Percentiles rank a stretch among this genome's conserved stretches.
Evolutionary conservation across 176 grass and related monocot species (phyloP).

Genomic region (Bonia amplexicaulis): DNA sequence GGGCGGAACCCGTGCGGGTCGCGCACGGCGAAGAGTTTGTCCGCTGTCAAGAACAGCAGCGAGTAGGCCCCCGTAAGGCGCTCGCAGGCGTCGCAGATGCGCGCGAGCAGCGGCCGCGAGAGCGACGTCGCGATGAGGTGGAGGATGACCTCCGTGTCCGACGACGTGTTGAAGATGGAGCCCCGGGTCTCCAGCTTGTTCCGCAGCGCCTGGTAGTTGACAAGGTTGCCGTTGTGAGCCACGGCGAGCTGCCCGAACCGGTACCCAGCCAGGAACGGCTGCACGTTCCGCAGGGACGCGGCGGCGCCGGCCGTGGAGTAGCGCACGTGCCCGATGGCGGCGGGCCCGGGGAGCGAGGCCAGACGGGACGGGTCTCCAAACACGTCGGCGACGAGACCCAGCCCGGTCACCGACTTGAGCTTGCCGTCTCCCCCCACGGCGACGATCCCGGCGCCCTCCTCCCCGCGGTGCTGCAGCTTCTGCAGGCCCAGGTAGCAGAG

Average conservation of each 20-base stretch:
- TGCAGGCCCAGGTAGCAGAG: slow-evolving; percentile 65
- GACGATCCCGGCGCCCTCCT: slow-evolving; percentile 73
- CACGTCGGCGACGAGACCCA: slow-evolving; percentile 77
- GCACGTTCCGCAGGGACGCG: slow-evolving; percentile 57
- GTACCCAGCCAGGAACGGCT: slow-evolving; percentile 88
- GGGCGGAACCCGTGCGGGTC: slow-evolving; percentile 77
- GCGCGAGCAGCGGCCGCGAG: slow-evolving; percentile 53
- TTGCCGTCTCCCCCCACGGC: slow-evolving; percentile 31
- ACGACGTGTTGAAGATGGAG: slow-evolving; percentile 67
- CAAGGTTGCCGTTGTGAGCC: slow-evolving; percentile 83
- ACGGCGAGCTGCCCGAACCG: slow-evolving; percentile 78
- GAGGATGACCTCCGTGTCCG: slow-evolving; percentile 75
- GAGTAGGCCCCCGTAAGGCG: slow-evolving; percentile 58
- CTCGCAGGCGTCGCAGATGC: slow-evolving; percentile 57
- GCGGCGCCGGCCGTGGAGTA: slow-evolving; percentile 73
- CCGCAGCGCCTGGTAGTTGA: slow-evolving; percentile 57
- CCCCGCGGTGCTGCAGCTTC: slow-evolving; percentile 76
- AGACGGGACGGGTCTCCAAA: slow-evolving; percentile 54
- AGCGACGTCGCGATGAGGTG: slow-evolving; percentile 68
- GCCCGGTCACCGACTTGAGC: slow-evolving; percentile 53
- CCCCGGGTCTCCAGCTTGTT: slow-evolving; percentile 53
- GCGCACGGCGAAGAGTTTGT: slow-evolving; percentile 63
- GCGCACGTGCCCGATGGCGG: slow-evolving; percentile 73
- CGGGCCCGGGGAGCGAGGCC: slow-evolving; percentile 45
- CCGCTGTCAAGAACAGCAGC: slow-evolving; percentile 55